Base-by-base conservation (phyloP, 495 filamentous ascomycete genomes). In the Pyronema domesticum region DNA sequence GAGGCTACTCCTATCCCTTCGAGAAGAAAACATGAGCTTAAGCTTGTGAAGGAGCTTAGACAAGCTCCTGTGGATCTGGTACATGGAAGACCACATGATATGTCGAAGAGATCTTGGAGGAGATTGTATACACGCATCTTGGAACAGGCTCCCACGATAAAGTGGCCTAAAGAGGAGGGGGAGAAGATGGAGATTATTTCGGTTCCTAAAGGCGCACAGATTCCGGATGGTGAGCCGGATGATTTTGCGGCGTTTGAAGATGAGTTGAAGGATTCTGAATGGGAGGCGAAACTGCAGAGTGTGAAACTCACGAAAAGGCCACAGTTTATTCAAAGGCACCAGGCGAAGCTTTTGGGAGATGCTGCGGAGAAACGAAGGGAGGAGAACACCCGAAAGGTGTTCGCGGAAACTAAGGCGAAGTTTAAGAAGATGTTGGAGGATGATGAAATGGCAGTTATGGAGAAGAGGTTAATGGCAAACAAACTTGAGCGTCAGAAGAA, bases 1-100 rank as follows among this genome's bases (percentile, higher is more conserved):
- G 70, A 65, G 57, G 74, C 72, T 65, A 67, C 53, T 50, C 70
- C 71, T 7, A 58, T 68, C 3, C 63, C 62, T 18, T 66, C 72
- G 45, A 72, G 68, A 52, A 65, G 58, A 51, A 58, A 62, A 46
- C 55, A 56, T 0, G 45, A 47, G 4, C 45, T 47, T 11, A 1
- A 47, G 7, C 45, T 42, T 7, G 39, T 42, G 1, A 42, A 13
- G 11, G 15, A 42, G 6, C 15, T 8, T 56, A 52, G 34, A 43
- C 6, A 18, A 39, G 14, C 11, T 39, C 5, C 56, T 47, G 9
- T 7, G 50, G 33, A 42, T 17, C 56, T 46, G 17, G 30, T 55
- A 19, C 33, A 37, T 37, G 60, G 51, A 13, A 55, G 51, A 23
- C 47, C 55, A 17, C 62, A 60, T 37, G 57, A 35, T 33, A 39